Evolutionary conservation across 2,329 filamentous ascomycete genomes (phyloP), one percentile per base, ranked within the genome.

Genomic region (Hirsutella rhossiliensis): DNA sequence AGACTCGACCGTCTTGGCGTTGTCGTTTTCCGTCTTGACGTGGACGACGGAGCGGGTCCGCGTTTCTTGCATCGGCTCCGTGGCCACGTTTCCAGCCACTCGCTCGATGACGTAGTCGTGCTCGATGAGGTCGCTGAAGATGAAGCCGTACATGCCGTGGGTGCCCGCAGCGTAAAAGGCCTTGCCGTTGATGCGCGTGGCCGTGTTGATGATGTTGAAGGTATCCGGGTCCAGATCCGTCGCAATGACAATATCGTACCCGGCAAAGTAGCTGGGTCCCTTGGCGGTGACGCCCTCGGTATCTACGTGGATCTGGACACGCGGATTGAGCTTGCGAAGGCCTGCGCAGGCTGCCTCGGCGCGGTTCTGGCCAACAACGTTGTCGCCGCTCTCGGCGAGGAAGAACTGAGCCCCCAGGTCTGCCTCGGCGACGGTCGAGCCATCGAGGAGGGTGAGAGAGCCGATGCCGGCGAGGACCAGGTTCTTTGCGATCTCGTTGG

Each of bases 401-500:
- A 97, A 86, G 68, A 97, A 90, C 53, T 88, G 82, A 15, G 82
- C 76, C 34, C 84, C 86, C 2, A 95, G 68, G 60, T 97, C 90
- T 42, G 83, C 77, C 55, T 89, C 82, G 1, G 77, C 83, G 45
- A 95, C 84, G 11, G 67, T 49, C 44, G 82, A 79, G 55, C 85
- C 76, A 64, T 98, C 92, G 46, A 92, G 72, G 45, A 98, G 80
- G 15, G 90, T 97, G 48, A 98, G 73, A 29, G 87, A 90, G 45
- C 85, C 84, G 55, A 98, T 84, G 47, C 92, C 92, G 19, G 92
- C 89, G 3, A 98, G 78, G 17, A 96, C 90, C 19, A 98, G 80
- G 60, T 97, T 98, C 71, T 98, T 98, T 50, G 92, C 89, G 44
- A 97, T 84, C 66, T 98, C 92, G 60, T 90, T 94, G 46, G 85